Evolutionary conservation across 2,329 filamentous ascomycete genomes (phyloP), one percentile per base, ranked within the genome.

Genomic region (Diaporthe sp.): DNA sequence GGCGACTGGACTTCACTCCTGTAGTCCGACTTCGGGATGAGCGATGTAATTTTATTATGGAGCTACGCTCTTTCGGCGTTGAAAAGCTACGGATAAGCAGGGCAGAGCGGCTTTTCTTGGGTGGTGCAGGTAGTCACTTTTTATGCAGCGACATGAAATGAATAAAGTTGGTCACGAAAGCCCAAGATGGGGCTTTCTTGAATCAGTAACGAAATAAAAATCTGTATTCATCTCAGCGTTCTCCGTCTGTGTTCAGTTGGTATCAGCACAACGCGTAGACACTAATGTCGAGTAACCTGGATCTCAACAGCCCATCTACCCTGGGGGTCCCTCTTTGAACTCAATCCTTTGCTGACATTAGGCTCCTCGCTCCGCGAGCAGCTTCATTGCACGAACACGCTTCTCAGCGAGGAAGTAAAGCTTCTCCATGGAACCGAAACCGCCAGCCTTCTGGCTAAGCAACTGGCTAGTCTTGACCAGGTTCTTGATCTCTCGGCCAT

Each of bases 401-500:
- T 65, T 65, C 25, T 65, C 61, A 35, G 61, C 27, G 10, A 65
- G 42, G 1, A 65, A 50, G 42, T 50, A 47, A 13, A 65, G 61
- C 42, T 65, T 50, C 30, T 65, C 42, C 61, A 65, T 50, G 42
- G 61, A 65, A 8, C 42, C 61, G 42, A 65, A 50, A n/a, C 61
- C 61, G 12, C 42, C 61, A 10, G 39, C 22, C 42, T 50, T 65
- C 61, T 65, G 61, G 61, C 61, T 65, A 3, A 50, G 61, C 42
- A 65, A 35, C 42, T 65, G 42, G 61, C 27, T 65, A 27, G 17
- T 65, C 39, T 65, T 50, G 61, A 50, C 42, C 27, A 65, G 61
- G 12, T 65, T 65, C 27, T 65, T 65, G 42, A 65, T 50, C 42
- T 65, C 61, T 35, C 61, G 42, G 61, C 61, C 61, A 50, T 65